These are phyloP conservation scores for Sherardia arvensis DNA, from an alignment of 257 asterid genomes.

Conservation along the genomic window DNA sequence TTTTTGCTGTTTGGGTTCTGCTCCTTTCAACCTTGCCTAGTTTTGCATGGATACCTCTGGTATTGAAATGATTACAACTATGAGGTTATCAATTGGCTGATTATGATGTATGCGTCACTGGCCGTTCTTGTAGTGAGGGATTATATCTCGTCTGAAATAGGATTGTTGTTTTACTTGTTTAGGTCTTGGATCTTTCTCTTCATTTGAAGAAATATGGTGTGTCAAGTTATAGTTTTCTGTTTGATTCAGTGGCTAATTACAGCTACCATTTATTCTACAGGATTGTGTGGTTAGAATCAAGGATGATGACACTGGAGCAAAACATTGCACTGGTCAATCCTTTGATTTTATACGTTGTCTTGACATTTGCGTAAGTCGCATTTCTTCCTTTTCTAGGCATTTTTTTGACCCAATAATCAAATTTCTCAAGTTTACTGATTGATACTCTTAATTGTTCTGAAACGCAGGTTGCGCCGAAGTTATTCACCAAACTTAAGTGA, in stretches of 20 bases:
- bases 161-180: neutral
- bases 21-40: neutral
- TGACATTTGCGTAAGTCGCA: slow-evolving; percentile 52
- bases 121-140: neutral
- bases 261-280: slow-evolving; percentile 19
- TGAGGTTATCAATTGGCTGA: neutral
- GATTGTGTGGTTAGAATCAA: slow-evolving; percentile 55
- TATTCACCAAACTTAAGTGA: slow-evolving; percentile 48
- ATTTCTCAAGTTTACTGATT: slow-evolving; percentile 1
- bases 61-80: neutral
- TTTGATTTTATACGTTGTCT: slow-evolving; percentile 80
- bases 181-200: neutral
- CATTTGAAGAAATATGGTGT: neutral
- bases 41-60: neutral
- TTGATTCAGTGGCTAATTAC: neutral
- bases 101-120: neutral
- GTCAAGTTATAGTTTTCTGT: neutral
- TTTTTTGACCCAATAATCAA: neutral
- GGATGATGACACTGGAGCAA: slow-evolving; percentile 70
- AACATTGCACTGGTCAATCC: slow-evolving; percentile 86
- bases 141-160: neutral
- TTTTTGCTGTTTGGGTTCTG: neutral
- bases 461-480: slow-evolving; percentile 36
- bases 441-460: neutral
- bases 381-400: neutral